Evolutionary conservation across 2,329 filamentous ascomycete genomes (phyloP), one percentile per base, ranked within the genome.

Genomic region (Ilyonectria sp.): DNA sequence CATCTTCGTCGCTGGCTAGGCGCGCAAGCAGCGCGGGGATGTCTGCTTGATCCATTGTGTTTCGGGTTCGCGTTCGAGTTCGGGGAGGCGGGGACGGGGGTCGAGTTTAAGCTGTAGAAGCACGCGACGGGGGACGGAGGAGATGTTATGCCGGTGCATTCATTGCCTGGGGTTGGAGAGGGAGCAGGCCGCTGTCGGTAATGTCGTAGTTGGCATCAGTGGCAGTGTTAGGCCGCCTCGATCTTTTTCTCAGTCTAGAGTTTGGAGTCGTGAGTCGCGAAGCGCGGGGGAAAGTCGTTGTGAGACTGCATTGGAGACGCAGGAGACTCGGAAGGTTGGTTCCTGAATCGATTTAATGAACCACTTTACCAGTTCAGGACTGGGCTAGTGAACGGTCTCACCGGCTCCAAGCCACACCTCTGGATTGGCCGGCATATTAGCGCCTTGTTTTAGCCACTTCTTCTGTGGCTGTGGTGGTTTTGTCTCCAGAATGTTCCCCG

Each of bases 1-100:
- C 95, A 86, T 99, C 96, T 82, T 97, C 90, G 74, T 91, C 88
- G 82, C 89, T 91, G 46, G 87, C 85, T 68, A 92, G 84, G 72
- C 89, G 89, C 82, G 88, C 84, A 74, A 92, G 84, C 73, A 92
- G 86, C 79, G 87, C 87, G 55, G 90, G 90, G 73, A 92, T 90
- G 74, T 91, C 90, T 75, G 88, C 88, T 82, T 91, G 89, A 77
- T 92, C 90, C 90, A 92, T 77, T 35, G 33, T 58, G 35, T 53
- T 29, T 23, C 15, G 52, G 40, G 43, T 23, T 90, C 69, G 70
- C 76, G 68, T 56, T 50, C 19, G 26, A 57, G 52, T 21, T 53
- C 21, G n/a, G 33, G 21, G 40, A 35, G 46, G 46, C 23, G 43
- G 29, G 49, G 46, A 35, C 23, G 43, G 29, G 49, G 29, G 8